Percentiles rank a stretch among this genome's conserved stretches.
Evolutionary conservation across 306 rosid species (phyloP).

Genomic region (Oemleria cerasiformis): DNA sequence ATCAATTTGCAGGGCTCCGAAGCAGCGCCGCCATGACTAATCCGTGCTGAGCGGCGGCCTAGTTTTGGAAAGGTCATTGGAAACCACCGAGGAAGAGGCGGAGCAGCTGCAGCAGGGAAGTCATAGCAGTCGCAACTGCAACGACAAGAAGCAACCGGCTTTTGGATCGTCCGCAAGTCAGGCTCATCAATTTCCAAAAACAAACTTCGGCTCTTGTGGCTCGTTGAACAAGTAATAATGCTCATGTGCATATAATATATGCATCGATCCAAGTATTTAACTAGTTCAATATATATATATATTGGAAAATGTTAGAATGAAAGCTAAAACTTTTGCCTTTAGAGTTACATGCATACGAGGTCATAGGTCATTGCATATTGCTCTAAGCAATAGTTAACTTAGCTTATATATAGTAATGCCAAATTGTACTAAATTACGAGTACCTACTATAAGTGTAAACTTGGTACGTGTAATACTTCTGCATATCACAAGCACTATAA

Average conservation of each 20-base stretch:
- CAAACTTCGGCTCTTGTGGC: conserved; percentile 5
- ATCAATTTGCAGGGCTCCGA: not conserved
- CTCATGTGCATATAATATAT: not conserved
- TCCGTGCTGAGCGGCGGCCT: conserved; percentile 1
- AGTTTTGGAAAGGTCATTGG: conserved; percentile 11
- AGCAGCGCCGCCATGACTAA: conserved; percentile 1
- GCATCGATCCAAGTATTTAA: not conserved
- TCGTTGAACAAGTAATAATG: conserved; percentile 7
- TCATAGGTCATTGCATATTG: not conserved
- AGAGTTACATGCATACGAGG: not conserved
- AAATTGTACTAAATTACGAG: no score
- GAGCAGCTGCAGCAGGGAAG: conserved; percentile 1
- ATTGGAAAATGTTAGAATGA: not conserved
- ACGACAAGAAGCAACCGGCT: not conserved
- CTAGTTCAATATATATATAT: not conserved
- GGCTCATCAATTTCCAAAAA: not conserved
- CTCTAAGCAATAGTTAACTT: not conserved
- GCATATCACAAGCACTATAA: no score
- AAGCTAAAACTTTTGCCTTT: not conserved
- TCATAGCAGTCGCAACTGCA: not conserved
- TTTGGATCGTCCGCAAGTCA: conserved; percentile 1
- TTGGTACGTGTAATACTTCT: no score
- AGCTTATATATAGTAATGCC: not conserved
- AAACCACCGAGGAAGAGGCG: conserved; percentile 13
- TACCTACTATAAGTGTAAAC: no score